These are phyloP conservation scores for Epichloe aotearoae DNA, from an alignment of 2,329 filamentous ascomycete species.

Conservation along the genomic window DNA sequence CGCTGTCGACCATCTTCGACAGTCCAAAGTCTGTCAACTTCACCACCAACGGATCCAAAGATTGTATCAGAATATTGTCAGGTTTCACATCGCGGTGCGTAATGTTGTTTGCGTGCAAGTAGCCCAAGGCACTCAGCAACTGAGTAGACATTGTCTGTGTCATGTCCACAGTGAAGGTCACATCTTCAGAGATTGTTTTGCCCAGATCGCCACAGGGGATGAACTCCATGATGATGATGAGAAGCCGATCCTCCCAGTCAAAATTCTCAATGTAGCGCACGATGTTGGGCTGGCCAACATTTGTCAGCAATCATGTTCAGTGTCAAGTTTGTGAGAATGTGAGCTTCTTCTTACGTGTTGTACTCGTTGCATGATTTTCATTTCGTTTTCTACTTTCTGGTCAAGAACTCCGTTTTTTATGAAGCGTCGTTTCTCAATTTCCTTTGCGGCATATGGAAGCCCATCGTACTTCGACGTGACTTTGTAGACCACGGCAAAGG, in stretches of 20 bases:
- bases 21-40: slow-evolving; percentile 95
- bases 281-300: slow-evolving; percentile 54
- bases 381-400: slow-evolving; percentile 89
- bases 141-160: slow-evolving; percentile 63
- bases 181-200: slow-evolving; percentile 49
- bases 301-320: background rate
- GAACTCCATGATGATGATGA: slow-evolving; percentile 97
- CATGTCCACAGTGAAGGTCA: slow-evolving; percentile 51
- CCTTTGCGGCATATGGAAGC: slow-evolving; percentile 76
- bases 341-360: slow-evolving; percentile 51
- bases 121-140: slow-evolving; percentile 68
- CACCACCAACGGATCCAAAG: slow-evolving; percentile 58
- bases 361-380: slow-evolving; percentile 85
- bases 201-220: slow-evolving; percentile 74
- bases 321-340: background rate
- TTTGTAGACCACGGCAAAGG: slow-evolving; percentile 89
- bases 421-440: slow-evolving; percentile 84
- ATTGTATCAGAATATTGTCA: slow-evolving; percentile 84
- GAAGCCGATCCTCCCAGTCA: slow-evolving; percentile 66
- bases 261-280: slow-evolving; percentile 84
- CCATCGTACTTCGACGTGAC: slow-evolving; percentile 78
- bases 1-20: slow-evolving; percentile 83
- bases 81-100: slow-evolving; percentile 98
- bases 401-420: slow-evolving; percentile 86
- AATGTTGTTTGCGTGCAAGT: slow-evolving; percentile 77